A percentile compares a stretch with the other conserved stretches of the same genome.
Conservation (phyloP, 345 rosid species). For the Eucalyptus sp. region DNA sequence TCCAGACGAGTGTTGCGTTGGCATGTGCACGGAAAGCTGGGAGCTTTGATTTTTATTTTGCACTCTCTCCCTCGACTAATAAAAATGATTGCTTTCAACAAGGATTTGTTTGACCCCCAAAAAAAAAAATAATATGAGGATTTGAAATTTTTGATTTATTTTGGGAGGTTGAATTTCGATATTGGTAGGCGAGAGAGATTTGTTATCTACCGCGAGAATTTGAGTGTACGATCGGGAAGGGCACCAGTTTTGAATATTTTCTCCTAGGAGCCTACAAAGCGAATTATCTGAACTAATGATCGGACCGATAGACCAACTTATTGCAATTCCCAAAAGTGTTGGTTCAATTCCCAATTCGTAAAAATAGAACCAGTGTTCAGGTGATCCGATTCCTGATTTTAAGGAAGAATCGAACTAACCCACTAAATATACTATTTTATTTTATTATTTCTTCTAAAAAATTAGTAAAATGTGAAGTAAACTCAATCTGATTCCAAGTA, state of each 20-base stretch:
- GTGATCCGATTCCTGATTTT: fast-evolving
- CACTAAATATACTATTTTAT: no score
- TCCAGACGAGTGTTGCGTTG: not conserved
- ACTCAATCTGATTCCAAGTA: fast-evolving
- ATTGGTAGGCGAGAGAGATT: not conserved
- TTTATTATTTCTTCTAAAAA: no score
- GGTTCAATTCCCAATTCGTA: fast-evolving
- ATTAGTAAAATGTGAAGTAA: no score
- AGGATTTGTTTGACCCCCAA: not conserved
- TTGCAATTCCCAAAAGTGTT: no score
- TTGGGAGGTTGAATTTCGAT: not conserved
- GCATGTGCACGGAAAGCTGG: not conserved
- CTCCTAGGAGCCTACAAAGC: no score
- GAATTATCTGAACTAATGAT: no score
- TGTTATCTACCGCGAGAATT: not conserved
- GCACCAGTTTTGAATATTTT: not conserved
- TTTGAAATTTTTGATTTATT: not conserved
- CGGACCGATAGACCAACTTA: no score
- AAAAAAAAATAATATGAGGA: not conserved
- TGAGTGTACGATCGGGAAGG: not conserved
- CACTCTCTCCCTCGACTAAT: not conserved
- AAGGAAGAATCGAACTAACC: fast-evolving
- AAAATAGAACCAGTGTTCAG: fast-evolving
- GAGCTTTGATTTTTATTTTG: not conserved
- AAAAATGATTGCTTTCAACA: not conserved